phyloP scores from a whole-genome alignment of 1,284 basidiomycete genomes.

The Neolentinus lepideus region DNA sequence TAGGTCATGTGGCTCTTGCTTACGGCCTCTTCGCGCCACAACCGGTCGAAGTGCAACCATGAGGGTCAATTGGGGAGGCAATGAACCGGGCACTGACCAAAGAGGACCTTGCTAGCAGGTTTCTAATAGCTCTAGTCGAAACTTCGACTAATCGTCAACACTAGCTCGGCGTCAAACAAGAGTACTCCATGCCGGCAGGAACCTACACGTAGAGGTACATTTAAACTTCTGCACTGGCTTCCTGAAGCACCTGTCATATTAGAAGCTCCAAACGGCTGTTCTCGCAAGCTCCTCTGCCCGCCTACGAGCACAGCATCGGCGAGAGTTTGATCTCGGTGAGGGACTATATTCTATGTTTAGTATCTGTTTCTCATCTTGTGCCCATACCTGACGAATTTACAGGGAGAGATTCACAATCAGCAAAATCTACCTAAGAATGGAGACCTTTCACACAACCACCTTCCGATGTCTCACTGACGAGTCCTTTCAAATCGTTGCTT shows the following conservation, averaged over 20 bases:
- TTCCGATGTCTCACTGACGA: background rate
- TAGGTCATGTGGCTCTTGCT: background rate
- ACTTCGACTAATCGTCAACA: background rate
- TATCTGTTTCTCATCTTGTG: background rate
- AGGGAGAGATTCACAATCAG: background rate
- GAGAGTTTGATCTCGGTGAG: background rate
- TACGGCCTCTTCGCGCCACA: background rate
- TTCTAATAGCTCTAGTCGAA: background rate
- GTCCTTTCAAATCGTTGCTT: background rate
- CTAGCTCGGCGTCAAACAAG: background rate
- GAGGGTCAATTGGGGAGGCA: background rate
- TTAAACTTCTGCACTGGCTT: no score
- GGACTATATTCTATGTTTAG: background rate
- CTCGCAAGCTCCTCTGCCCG: background rate
- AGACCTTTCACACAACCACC: background rate
- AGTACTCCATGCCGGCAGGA: background rate
- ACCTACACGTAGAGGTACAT: no score
- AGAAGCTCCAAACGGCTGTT: background rate
- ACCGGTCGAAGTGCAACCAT: background rate
- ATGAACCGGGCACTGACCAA: no score
- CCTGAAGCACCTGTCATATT: no score
- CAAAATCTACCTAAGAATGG: background rate
- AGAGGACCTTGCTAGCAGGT: background rate
- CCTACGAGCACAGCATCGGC: background rate
- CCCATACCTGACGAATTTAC: background rate